These are phyloP conservation scores for Limonium bicolor DNA, from an alignment of 148 eudicot species.

Conservation along the genomic window DNA sequence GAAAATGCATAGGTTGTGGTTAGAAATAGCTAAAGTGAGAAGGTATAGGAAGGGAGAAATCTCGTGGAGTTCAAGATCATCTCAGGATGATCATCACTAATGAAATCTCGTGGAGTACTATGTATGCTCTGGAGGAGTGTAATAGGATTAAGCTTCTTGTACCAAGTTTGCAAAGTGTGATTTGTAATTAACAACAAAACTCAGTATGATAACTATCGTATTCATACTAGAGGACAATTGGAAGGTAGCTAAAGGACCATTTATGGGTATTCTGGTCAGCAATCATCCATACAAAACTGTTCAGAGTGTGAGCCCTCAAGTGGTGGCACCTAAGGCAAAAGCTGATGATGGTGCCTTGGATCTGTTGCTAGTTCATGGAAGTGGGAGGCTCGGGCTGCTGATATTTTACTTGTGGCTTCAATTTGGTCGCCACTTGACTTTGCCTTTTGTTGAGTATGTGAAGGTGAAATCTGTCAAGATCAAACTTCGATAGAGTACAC, in stretches of 20 bases:
- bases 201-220: too few species aligned
- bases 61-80: too few species aligned
- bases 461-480: conserved; percentile 90
- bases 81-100: too few species aligned
- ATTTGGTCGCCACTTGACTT: conserved; percentile 71
- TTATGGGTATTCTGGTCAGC: conserved; percentile 88
- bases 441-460: conserved; percentile 90
- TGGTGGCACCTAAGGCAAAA: conserved; percentile 89
- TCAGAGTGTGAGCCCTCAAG: conserved; percentile 88
- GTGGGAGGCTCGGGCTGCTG: conserved; percentile 65
- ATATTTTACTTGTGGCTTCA: conserved; percentile 70
- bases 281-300: conserved; percentile 95
- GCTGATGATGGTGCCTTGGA: conserved; percentile 78
- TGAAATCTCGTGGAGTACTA: too few species aligned
- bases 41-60: too few species aligned
- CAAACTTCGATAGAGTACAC: conserved; percentile 70
- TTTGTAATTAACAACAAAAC: too few species aligned
- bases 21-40: too few species aligned
- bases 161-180: too few species aligned
- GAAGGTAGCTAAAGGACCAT: conserved; percentile 65
- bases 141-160: too few species aligned
- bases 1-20: too few species aligned
- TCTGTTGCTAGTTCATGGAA: conserved; percentile 80
- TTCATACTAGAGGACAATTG: too few species aligned
- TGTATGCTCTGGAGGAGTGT: too few species aligned